A percentile compares a stretch with the other conserved stretches of the same genome.
Evolutionary conservation across 495 filamentous ascomycete genomes (phyloP).

Genomic region (Tuber brumale): DNA sequence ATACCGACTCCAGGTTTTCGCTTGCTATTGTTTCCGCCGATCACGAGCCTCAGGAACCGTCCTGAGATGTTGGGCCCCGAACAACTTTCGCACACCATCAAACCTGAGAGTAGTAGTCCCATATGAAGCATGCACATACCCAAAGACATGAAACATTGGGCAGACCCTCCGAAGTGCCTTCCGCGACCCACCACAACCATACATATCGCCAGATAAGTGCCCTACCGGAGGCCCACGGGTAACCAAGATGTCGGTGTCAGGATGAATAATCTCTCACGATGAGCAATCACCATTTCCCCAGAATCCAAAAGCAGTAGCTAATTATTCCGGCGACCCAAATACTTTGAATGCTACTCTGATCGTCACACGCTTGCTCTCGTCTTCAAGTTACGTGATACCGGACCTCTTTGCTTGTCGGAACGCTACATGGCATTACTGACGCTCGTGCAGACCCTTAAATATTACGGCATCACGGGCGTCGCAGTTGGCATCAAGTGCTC

Average conservation of each 20-base stretch:
- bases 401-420: conserved; percentile 20
- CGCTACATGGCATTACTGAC: conserved; percentile 12
- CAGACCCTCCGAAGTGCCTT: conserved; percentile 70
- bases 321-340: conserved; percentile 26
- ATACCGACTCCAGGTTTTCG: background rate
- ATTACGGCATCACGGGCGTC: background rate
- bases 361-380: conserved; percentile 39
- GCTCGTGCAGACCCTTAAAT: conserved; percentile 11
- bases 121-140: conserved; percentile 68
- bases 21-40: background rate
- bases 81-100: conserved; percentile 41
- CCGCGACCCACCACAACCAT: conserved; percentile 69
- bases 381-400: conserved; percentile 47
- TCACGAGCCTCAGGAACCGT: background rate
- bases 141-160: conserved; percentile 78
- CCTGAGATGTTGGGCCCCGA: background rate
- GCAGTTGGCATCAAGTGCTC: conserved; percentile 59
- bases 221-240: conserved; percentile 71
- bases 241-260: conserved; percentile 70
- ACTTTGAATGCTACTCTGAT: conserved; percentile 18
- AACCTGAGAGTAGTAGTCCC: conserved; percentile 56
- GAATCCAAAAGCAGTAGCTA: conserved; percentile 15
- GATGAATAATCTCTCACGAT: conserved; percentile 55
- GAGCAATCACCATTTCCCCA: conserved; percentile 24
- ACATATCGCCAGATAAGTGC: conserved; percentile 61